Base-by-base conservation (phyloP, 2,329 filamentous ascomycete genomes). In the Westerdykella ornata region DNA sequence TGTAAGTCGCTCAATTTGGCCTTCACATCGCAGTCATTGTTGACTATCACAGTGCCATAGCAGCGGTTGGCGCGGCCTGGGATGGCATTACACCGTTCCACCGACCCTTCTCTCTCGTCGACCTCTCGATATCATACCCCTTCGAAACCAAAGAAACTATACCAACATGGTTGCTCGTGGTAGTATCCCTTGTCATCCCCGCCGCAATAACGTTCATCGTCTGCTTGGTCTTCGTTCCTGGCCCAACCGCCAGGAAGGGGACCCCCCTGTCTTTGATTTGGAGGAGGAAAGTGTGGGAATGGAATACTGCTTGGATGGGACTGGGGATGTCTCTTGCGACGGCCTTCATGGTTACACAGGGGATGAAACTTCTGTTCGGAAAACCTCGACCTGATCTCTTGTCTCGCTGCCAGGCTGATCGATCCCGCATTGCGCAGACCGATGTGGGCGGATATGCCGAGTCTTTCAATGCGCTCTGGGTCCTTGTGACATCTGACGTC, bases 261-360 rank as follows among this genome's bases (percentile, higher is more conserved):
- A 81, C 82, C 0, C 80, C 85, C 1, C 75, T 74, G 48, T 65
- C 74, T 3, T 67, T 86, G 40, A 72, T 89, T 34, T 88, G 86
- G 81, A 79, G 78, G 60, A 77, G 86, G 50, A 95, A 92, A 68
- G 64, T 95, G 1, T 96, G 90, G 88, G 89, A 96, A 65, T 81
- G 86, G 63, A 88, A 96, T 60, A 81, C 80, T 2, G 88, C 86
- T 44, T 87, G 84, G 80, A 79, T 95, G 56, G 89, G 89, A 0
- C 74, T 95, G 2, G 85, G 74, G 1, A 72, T 95, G 14, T 80
- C 85, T 2, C 71, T 88, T 8, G 80, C 82, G 2, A 73, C 78
- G 2, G 77, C 84, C 4, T 94, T 85, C 71, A 80, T 92, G 65
- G 80, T 94, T 54, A 90, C 88, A 1, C 81, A 87, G 54, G 85